These are phyloP conservation scores for Sporothrix schenckii DNA, from an alignment of 2,329 filamentous ascomycete genomes.

Conservation along the genomic window DNA sequence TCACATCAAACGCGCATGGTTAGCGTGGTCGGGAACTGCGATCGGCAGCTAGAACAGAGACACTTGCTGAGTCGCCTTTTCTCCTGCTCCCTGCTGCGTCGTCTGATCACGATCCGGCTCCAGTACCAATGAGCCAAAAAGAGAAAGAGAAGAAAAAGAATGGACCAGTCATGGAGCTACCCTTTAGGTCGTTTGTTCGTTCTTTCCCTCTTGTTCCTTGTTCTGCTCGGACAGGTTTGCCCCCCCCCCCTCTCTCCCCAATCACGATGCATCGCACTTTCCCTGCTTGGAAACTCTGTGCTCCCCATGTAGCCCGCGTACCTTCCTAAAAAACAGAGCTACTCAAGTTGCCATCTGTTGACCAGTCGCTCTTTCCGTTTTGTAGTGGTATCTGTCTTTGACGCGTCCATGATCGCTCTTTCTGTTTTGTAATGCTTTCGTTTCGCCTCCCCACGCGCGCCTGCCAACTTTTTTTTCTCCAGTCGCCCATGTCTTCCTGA, in stretches of 20 bases:
- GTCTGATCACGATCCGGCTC: no score
- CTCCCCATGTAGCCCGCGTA: constrained; percentile 7
- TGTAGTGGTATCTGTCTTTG: not conserved
- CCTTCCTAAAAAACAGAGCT: constrained; percentile 21
- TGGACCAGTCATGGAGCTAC: not conserved
- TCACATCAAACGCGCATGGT: constrained; percentile 18
- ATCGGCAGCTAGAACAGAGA: constrained; percentile 10
- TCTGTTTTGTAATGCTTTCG: constrained; percentile 3
- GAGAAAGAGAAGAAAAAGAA: not conserved
- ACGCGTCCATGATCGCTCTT: constrained; percentile 17
- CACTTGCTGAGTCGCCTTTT: not conserved
- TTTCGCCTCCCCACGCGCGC: constrained; percentile 11
- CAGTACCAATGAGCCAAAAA: no score
- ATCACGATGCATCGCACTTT: constrained; percentile 28
- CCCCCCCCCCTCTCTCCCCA: not conserved
- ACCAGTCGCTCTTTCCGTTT: not conserved
- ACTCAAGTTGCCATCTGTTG: not conserved
- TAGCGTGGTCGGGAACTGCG: constrained; percentile 15
- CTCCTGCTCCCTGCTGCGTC: not conserved
- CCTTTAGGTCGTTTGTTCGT: not conserved
- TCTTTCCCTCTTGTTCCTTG: not conserved
- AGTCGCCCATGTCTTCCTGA: not conserved
- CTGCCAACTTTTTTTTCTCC: constrained; percentile 9
- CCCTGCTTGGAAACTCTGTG: constrained; percentile 16
- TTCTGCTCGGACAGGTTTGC: not conserved